Percentiles rank a stretch among this genome's conserved stretches.
Evolutionary conservation across 257 asterid species (phyloP).

Genomic region (Osmanthus fragrans): DNA sequence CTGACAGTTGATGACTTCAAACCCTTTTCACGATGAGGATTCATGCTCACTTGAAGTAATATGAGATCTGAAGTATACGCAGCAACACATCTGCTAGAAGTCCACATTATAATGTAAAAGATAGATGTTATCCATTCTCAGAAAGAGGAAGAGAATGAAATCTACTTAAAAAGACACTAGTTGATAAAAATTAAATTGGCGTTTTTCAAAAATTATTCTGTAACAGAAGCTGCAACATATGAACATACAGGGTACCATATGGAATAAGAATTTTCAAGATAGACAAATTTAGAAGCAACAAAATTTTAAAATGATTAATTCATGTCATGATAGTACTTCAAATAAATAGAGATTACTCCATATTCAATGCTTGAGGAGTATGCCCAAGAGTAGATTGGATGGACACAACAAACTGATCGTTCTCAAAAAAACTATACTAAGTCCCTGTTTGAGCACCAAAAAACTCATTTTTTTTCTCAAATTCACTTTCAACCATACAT

Average conservation of each 20-base stretch:
- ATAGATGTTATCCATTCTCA: not conserved
- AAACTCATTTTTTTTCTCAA: too few species aligned
- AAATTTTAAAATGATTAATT: not conserved
- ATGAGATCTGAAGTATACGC: conserved; percentile 89
- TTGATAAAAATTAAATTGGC: not conserved
- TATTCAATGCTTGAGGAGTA: not conserved
- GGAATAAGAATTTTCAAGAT: not conserved
- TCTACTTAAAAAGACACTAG: not conserved
- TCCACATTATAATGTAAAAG: conserved; percentile 17
- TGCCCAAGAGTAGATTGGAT: not conserved
- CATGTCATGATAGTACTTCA: not conserved
- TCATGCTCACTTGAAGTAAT: conserved; percentile 67
- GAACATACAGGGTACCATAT: not conserved
- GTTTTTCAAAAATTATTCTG: not conserved
- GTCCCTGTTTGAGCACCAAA: too few species aligned
- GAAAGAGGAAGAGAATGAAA: conserved; percentile 1
- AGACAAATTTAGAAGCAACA: not conserved
- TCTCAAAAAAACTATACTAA: not conserved
- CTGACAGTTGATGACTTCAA: conserved; percentile 64
- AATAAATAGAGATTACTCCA: not conserved
- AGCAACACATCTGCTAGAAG: conserved; percentile 73
- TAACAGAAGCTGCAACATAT: not conserved
- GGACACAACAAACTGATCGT: not conserved
- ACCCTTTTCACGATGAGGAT: conserved; percentile 83
- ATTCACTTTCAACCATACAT: too few species aligned